phyloP scores from a whole-genome alignment of 805 yeast genomes.

The Pichia membranifaciens region DNA sequence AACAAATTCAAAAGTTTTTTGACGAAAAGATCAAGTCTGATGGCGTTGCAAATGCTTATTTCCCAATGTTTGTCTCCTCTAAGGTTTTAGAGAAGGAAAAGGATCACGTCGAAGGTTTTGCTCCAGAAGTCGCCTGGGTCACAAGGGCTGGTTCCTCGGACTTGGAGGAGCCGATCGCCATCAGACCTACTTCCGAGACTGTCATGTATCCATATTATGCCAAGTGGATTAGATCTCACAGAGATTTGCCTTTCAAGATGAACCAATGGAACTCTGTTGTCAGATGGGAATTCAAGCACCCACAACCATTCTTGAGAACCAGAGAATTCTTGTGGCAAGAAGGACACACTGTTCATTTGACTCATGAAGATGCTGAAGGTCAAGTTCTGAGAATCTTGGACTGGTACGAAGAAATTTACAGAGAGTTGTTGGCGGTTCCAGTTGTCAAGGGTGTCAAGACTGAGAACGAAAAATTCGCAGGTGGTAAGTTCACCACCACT shows the following conservation, averaged over 20 bases:
- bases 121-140: slow-evolving; percentile 99
- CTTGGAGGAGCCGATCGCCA: slow-evolving; percentile 96
- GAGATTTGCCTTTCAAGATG: slow-evolving; percentile 92
- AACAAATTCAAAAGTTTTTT: slow-evolving; percentile 83
- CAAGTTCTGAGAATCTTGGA: slow-evolving; percentile 87
- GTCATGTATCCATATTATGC: slow-evolving; percentile 99
- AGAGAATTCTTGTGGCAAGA: slow-evolving; percentile 99
- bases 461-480: slow-evolving; percentile 97
- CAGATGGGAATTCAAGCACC: slow-evolving; percentile 99
- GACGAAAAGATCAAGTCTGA: slow-evolving; percentile 72
- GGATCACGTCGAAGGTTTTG: slow-evolving; percentile 98
- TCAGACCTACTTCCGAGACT: slow-evolving; percentile 98
- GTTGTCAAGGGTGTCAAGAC: slow-evolving; percentile 93
- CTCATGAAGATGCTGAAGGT: slow-evolving; percentile 68
- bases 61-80: slow-evolving; percentile 97
- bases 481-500: slow-evolving; percentile 93
- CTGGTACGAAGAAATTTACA: slow-evolving; percentile 77
- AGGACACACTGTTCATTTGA: slow-evolving; percentile 97
- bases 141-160: slow-evolving; percentile 93
- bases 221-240: slow-evolving; percentile 97
- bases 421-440: slow-evolving; percentile 94
- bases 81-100: slow-evolving; percentile 94
- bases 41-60: slow-evolving; percentile 92
- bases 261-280: slow-evolving; percentile 99
- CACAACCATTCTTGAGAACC: slow-evolving; percentile 98